These are phyloP conservation scores for Camillea tinctor DNA, from an alignment of 2,329 filamentous ascomycete genomes.

Conservation along the genomic window DNA sequence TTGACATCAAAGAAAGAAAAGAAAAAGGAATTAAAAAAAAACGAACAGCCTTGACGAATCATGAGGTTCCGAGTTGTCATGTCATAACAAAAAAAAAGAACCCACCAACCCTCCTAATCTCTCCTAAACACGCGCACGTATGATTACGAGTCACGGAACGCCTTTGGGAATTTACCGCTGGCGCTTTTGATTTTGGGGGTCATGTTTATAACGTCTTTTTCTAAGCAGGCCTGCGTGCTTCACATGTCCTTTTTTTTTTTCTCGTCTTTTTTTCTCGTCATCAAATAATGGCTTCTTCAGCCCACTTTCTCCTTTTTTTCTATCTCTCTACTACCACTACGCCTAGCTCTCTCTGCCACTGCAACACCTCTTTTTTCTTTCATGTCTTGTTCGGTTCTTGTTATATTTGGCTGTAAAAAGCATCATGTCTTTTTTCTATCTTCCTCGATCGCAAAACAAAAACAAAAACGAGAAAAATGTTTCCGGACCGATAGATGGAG, in stretches of 20 bases:
- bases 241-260: not conserved
- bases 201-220: not conserved
- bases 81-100: not conserved
- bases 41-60: conserved; percentile 8
- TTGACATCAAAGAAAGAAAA: conserved; percentile 3
- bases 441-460: not conserved
- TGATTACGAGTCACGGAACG: conserved; percentile 26
- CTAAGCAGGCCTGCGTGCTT: not conserved
- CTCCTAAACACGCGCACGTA: conserved; percentile 17
- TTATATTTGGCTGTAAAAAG: not conserved
- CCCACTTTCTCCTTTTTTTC: not conserved
- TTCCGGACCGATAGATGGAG: not conserved
- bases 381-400: not conserved
- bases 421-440: not conserved
- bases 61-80: conserved; percentile 21
- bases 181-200: not conserved
- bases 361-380: not conserved
- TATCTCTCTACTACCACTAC: not conserved
- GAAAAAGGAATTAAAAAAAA: too few species aligned
- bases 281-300: not conserved
- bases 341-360: not conserved
- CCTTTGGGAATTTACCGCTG: not conserved
- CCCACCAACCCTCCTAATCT: not conserved
- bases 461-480: not conserved
- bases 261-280: not conserved